Conservation (phyloP, 148 eudicot species). For the Arctostaphylos glauca region DNA sequence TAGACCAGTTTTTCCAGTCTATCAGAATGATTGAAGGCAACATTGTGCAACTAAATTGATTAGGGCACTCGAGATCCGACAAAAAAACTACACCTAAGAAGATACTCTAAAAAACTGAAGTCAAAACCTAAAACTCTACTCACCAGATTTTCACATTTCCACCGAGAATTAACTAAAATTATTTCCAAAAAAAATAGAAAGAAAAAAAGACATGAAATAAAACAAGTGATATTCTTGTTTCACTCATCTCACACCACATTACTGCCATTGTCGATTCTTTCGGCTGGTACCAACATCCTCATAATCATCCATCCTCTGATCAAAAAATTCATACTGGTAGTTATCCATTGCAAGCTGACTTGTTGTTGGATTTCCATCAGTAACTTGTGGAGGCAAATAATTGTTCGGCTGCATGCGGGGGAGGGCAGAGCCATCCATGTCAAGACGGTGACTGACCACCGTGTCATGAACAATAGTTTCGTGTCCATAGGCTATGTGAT, state of each 20-base stretch:
- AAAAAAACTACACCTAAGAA: too few relatives aligned
- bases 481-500: not conserved
- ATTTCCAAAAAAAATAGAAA: not conserved
- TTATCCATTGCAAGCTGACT: not conserved
- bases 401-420: not conserved
- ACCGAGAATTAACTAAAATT: not conserved
- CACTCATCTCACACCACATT: not conserved
- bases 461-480: not conserved
- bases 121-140: not conserved
- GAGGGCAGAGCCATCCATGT: not conserved
- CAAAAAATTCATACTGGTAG: not conserved
- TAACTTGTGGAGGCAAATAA: constrained; percentile 1
- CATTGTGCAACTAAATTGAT: too few relatives aligned
- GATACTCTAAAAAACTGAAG: not conserved
- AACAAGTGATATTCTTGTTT: not conserved
- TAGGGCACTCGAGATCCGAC: too few relatives aligned
- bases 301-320: not conserved
- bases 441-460: not conserved
- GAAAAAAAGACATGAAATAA: not conserved
- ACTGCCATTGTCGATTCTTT: not conserved
- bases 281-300: not conserved
- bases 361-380: not conserved
- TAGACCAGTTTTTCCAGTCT: too few relatives aligned
- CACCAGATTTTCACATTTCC: not conserved
- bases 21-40: too few relatives aligned